Evolutionary conservation across 2,329 filamentous ascomycete species (phyloP).

Genomic region (Geosmithia putterillii): DNA sequence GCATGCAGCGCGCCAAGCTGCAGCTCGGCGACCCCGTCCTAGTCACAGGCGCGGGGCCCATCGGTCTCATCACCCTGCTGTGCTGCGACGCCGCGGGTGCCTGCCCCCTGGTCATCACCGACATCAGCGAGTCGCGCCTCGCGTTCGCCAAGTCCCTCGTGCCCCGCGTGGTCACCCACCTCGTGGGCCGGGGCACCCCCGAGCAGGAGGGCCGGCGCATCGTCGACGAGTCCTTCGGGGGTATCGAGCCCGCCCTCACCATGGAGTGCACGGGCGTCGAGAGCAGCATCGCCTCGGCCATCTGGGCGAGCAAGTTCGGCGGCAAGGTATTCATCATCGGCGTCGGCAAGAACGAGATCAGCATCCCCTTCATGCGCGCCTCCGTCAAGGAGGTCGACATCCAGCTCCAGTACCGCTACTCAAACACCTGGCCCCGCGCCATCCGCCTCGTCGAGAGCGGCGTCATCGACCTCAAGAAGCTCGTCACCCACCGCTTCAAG

Average conservation of each 20-base stretch:
- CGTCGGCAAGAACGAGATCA: slow-evolving; percentile 91
- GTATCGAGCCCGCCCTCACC: slow-evolving; percentile 67
- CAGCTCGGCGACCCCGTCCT: slow-evolving; percentile 77
- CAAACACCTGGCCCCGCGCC: slow-evolving; percentile 90
- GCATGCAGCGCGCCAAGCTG: slow-evolving; percentile 71
- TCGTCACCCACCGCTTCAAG: slow-evolving; percentile 80
- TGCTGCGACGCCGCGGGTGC: slow-evolving; percentile 80
- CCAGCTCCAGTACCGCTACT: slow-evolving; percentile 93
- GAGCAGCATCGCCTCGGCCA: slow-evolving; percentile 72
- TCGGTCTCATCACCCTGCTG: slow-evolving; percentile 78
- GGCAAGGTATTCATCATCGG: slow-evolving; percentile 96
- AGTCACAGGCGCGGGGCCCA: slow-evolving; percentile 87
- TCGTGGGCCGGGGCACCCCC: slow-evolving; percentile 53
- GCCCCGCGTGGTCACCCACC: slow-evolving; percentile 69
- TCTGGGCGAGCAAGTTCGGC: slow-evolving; percentile 87
- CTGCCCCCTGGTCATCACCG: slow-evolving; percentile 83
- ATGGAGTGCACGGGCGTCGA: slow-evolving; percentile 95
- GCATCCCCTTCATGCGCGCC: slow-evolving; percentile 86
- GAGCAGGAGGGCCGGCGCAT: slow-evolving; percentile 67
- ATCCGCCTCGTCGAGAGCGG: slow-evolving; percentile 80
- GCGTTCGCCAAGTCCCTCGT: slow-evolving; percentile 76
- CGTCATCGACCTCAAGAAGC: slow-evolving; percentile 64
- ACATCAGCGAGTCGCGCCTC: slow-evolving; percentile 80
- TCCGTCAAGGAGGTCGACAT: slow-evolving; percentile 88
- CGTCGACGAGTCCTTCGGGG: slow-evolving; percentile 48